Percentiles rank a stretch among this genome's conserved stretches.
Conservation (phyloP, 2,329 filamentous ascomycete species). For the Venturia oleaginea region DNA sequence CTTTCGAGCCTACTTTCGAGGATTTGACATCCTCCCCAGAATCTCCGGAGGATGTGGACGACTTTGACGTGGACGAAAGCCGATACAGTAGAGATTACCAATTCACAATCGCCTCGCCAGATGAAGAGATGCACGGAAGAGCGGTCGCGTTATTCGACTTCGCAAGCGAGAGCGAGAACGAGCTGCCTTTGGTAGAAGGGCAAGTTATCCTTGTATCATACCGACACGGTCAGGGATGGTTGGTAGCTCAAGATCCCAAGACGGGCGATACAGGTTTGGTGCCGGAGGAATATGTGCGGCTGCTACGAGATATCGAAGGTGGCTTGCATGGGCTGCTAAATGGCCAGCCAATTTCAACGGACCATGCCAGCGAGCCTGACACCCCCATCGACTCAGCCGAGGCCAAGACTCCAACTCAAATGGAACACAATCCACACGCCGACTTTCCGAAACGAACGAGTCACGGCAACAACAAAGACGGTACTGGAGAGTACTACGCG, state of each 20-base stretch:
- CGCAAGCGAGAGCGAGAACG: conserved; percentile 90
- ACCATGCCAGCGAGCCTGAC: conserved; percentile 17
- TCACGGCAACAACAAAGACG: conserved; percentile 6
- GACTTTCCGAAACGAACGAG: conserved; percentile 9
- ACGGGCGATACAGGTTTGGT: conserved; percentile 91
- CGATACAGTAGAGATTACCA: conserved; percentile 87
- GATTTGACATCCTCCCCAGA: conserved; percentile 10
- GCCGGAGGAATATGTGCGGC: conserved; percentile 88
- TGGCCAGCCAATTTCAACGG: conserved; percentile 17
- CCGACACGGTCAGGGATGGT: conserved; percentile 90
- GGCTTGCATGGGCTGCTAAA: conserved; percentile 47
- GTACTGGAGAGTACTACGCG: conserved; percentile 23
- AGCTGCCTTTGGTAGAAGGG: conserved; percentile 82
- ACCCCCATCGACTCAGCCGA: conserved; percentile 23
- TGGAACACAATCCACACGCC: conserved; percentile 16
- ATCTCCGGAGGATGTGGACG: conserved; percentile 38
- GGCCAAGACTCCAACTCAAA: conserved; percentile 32
- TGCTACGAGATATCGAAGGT: conserved; percentile 87
- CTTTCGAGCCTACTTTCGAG: conserved; percentile 30
- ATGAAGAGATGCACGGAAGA: conserved; percentile 96
- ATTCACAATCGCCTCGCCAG: conserved; percentile 88
- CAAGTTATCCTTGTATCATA: conserved; percentile 97
- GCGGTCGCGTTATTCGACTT: conserved; percentile 95
- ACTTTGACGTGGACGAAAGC: conserved; percentile 52
- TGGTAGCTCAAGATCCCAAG: conserved; percentile 91